Evolutionary conservation across 163 green algal species (phyloP), one percentile per base, ranked within the genome.

Genomic region (Coccomyxa subellipsoidea): DNA sequence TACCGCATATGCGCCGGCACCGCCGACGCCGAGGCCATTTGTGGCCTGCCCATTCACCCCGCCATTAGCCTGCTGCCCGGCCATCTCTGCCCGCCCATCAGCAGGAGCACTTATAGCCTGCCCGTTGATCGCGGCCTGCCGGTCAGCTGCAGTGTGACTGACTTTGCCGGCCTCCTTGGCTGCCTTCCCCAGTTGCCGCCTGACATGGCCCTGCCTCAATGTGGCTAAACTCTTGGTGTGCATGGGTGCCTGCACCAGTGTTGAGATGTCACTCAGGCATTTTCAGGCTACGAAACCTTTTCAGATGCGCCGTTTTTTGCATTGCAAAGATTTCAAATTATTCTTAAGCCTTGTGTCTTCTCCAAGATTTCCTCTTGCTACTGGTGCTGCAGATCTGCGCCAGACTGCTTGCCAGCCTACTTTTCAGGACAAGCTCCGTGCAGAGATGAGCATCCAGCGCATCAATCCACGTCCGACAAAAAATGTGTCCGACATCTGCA

Each of bases 161-260:
- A 36, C 34, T 7, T 37, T 18, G 7, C 38, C 38, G 37, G 75
- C 37, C 37, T 47, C 37, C 76, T 32, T n/a, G 39, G 27, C 39
- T 40, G n/a, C n/a, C 35, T 71, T 71, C 37, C 40, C 76, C 38
- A 85, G 78, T 6, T 77, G 38, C 4, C 35, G 37, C 38, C 80
- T 38, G 29, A 89, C 76, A 0, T 78, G 80, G 36, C 84, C 54
- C 10, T 32, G 37, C 38, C 80, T 38, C 29, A 89, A 54, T 4
- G 73, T 83, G 0, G 85, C 81, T 40, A 94, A 79, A 21, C 80
- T 84, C 54, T 89, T 87, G 10, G 94, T 96, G 85, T 97, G 94
- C 92, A 97, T 96, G 36, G 94, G 94, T 0, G 91, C 83, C 83
- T 87, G 80, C 32, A 53, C 12, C 31, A 40, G 3, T 32, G 0